Base-by-base conservation (phyloP, 75 land plant species). In the Cupressus sempervirens region DNA sequence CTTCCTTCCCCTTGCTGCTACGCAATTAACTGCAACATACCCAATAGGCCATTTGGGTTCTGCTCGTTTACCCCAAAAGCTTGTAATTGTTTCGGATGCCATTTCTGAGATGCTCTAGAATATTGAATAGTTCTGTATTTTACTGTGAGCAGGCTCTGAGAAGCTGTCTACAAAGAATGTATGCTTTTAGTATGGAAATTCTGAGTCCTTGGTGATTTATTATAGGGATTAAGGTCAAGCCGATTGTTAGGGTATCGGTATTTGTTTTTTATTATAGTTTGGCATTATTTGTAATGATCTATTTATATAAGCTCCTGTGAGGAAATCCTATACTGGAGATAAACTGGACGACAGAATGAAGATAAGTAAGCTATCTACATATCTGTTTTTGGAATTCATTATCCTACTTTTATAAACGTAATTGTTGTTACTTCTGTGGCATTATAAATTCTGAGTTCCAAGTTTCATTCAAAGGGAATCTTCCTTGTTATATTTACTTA, bases 1-100 rank as follows among this genome's bases (percentile, higher is more conserved):
- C 80, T 96, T 82, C 93, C 96, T 20, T 90, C 95, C 18, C 96
- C 96, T 80, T 96, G 98, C 84, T 96, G 98, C 89, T 96, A 96
- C 87, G 91, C 94, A 36, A 96, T 96, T 86, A 88, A 88, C 85
- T 96, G 98, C 89, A 92, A 93, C 82, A 91, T 92, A 7, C 98
- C 94, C 20, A 92, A 93, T 85, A 89, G 89, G 85, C 98, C 98
- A 29, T 96, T 94, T 89, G 98, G 98, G 14, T 90, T 90, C 83
- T 96, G 96, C 86, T 91, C 98, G 53, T 96, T 94, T 87, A 91
- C 92, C 56, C 98, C 98, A 85, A 93, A 88, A 84, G 86, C 95
- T 14, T 96, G 98, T 83, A 94, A 95, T 86, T 96, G 98, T 89
- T 89, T 93, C 83, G 93, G 94, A 46, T 96, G 98, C 89, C 92